phyloP scores from a whole-genome alignment of 176 grass and related monocot species.

The Carex myosuroides region DNA sequence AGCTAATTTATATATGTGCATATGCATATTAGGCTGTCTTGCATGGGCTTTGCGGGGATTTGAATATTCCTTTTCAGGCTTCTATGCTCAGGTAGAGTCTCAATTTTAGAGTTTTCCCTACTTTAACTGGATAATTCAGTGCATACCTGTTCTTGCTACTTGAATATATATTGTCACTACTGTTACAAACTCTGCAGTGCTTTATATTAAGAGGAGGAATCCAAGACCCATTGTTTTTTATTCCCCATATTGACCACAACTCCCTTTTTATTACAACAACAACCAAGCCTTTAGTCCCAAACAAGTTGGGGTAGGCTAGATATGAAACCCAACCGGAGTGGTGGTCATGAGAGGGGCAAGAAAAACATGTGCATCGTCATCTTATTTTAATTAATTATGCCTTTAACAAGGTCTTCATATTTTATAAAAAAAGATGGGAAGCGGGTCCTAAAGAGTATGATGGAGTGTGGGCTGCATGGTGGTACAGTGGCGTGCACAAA shows the following conservation, averaged over 20 bases:
- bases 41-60: conserved; percentile 69
- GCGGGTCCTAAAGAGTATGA: conserved; percentile 75
- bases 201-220: not conserved
- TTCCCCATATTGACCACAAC: not conserved
- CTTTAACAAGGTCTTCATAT: conserved; percentile 13
- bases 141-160: not conserved
- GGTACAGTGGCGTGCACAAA: conserved; percentile 88
- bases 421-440: conserved; percentile 63
- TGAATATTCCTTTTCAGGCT: conserved; percentile 77
- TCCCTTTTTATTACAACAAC: not conserved
- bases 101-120: not conserved
- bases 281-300: too few species aligned
- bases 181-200: not conserved
- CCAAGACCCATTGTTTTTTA: not conserved
- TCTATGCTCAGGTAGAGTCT: conserved; percentile 76
- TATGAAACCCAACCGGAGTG: too few species aligned
- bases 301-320: too few species aligned
- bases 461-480: conserved; percentile 96
- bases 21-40: conserved; percentile 51
- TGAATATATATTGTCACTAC: not conserved
- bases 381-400: conserved; percentile 1
- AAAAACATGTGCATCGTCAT: not conserved
- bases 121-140: not conserved
- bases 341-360: not conserved
- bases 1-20: conserved; percentile 15